Evolutionary conservation across 306 rosid genomes (phyloP).

Genomic region (Calophaca sinica): DNA sequence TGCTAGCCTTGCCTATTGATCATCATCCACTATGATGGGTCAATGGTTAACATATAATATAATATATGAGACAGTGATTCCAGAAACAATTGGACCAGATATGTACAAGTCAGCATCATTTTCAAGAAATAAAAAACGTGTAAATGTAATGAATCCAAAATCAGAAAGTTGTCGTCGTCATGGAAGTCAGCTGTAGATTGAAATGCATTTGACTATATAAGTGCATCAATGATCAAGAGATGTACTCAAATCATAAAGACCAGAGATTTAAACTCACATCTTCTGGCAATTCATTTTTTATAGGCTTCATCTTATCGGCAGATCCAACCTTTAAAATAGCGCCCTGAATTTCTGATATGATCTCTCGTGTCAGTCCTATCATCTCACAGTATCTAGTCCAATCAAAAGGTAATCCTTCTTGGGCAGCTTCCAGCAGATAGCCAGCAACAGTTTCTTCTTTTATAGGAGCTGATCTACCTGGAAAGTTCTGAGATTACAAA

Average conservation of each 20-base stretch:
- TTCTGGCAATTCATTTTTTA: constrained; percentile 83
- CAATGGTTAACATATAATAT: constrained; percentile 9
- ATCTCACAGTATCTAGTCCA: constrained; percentile 72
- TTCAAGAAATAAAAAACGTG: constrained; percentile 7
- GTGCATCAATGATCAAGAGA: constrained; percentile 26
- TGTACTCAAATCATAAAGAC: constrained; percentile 23
- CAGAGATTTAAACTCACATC: constrained; percentile 62
- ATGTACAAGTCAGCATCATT: constrained; percentile 26
- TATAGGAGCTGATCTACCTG: constrained; percentile 83
- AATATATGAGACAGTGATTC: background rate
- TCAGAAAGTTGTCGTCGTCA: background rate
- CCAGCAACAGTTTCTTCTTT: constrained; percentile 75
- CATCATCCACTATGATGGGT: constrained; percentile 19
- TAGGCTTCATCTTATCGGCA: constrained; percentile 81
- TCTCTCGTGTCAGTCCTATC: constrained; percentile 59
- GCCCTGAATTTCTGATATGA: constrained; percentile 58
- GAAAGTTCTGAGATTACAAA: constrained; percentile 59
- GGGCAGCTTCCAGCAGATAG: constrained; percentile 83
- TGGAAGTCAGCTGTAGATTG: background rate
- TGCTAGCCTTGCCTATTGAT: constrained; percentile 16
- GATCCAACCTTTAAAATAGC: constrained; percentile 83
- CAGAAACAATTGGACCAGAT: background rate
- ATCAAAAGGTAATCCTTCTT: constrained; percentile 73
- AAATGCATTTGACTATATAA: background rate
- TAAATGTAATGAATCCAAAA: background rate